Evolutionary conservation across 257 asterid genomes (phyloP).

Genomic region (Solanum sejunctum): DNA sequence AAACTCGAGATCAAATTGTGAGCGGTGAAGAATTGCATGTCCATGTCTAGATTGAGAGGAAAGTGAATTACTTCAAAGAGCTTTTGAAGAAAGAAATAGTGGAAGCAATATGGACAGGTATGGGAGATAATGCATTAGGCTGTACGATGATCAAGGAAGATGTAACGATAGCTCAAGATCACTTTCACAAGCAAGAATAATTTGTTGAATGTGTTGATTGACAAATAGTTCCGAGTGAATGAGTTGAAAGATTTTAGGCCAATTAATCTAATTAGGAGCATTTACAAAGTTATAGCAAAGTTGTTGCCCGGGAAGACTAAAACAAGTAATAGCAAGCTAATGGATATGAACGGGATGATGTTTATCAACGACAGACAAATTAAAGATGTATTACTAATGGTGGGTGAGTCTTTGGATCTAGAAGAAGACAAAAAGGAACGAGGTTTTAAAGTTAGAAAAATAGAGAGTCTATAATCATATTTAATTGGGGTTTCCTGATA

Average conservation of each 20-base stretch:
- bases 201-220: not conserved
- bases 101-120: not conserved
- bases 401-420: not conserved
- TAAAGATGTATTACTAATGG: not conserved
- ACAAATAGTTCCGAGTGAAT: not conserved
- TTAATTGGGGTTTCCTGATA: not conserved
- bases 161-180: not conserved
- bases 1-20: not conserved
- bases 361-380: not conserved
- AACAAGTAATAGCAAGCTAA: not conserved
- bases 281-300: not conserved
- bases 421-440: not conserved
- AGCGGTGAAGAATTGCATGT: not conserved
- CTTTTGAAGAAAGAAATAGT: not conserved
- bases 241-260: not conserved
- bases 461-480: not conserved
- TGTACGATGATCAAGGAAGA: not conserved
- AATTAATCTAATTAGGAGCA: not conserved
- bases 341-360: not conserved
- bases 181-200: not conserved
- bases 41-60: not conserved
- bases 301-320: not conserved
- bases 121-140: not conserved
- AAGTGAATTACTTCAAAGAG: not conserved
- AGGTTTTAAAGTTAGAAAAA: not conserved